A percentile compares a stretch with the other conserved stretches of the same genome.
phyloP scores from a whole-genome alignment of 495 filamentous ascomycete species.

The Penicillium crystallinum region DNA sequence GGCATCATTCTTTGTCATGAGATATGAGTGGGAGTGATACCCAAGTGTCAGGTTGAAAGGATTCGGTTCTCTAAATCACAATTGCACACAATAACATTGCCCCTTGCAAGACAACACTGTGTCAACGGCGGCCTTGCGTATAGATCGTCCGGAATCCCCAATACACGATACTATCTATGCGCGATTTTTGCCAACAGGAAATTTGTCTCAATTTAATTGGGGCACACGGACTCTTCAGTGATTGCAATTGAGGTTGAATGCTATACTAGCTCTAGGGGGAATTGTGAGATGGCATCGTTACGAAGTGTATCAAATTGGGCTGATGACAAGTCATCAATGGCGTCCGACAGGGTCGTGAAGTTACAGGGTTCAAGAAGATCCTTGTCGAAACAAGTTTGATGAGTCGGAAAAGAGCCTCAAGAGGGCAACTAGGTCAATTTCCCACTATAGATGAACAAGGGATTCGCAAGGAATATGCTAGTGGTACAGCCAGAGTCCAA shows the following conservation, averaged over 20 bases:
- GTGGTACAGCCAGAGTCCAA: conserved; percentile 38
- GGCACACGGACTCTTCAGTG: conserved; percentile 7
- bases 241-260: conserved; percentile 3
- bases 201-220: conserved; percentile 9
- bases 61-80: neutral
- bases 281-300: neutral
- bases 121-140: too few species aligned
- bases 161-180: conserved; percentile 4
- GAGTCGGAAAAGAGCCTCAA: neutral
- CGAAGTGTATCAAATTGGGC: neutral
- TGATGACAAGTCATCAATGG: conserved; percentile 2
- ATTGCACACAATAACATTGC: neutral
- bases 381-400: neutral
- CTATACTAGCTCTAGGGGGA: neutral
- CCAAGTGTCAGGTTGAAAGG: neutral
- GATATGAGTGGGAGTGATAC: neutral
- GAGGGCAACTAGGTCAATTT: conserved; percentile 11
- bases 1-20: too few species aligned
- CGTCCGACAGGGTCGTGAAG: neutral
- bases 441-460: conserved; percentile 15
- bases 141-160: neutral
- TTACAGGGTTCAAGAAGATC: neutral
- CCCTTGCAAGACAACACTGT: neutral
- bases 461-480: conserved; percentile 18
- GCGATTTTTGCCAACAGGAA: conserved; percentile 6